Percentiles rank a stretch among this genome's conserved stretches.
Conservation (phyloP, 1,284 basidiomycete species). For the Volvariella volvacea region DNA sequence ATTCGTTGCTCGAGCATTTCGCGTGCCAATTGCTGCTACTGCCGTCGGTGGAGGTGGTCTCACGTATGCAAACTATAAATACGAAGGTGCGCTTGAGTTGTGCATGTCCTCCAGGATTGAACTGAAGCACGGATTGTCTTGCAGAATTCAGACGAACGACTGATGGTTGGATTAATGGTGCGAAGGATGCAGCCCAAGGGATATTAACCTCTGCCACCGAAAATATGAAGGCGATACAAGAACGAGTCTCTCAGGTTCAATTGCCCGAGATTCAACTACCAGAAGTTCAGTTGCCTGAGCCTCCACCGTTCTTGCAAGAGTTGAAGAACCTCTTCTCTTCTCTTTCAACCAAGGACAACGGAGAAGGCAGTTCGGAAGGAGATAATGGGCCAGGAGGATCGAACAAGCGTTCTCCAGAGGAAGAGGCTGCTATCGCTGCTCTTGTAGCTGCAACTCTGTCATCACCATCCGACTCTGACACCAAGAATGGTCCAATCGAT, state of each 20-base stretch:
- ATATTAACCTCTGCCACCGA: constrained; percentile 63
- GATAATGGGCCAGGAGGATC: constrained; percentile 21
- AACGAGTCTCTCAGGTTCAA: constrained; percentile 52
- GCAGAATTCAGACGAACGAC: constrained; percentile 70
- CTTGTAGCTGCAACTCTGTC: constrained; percentile 69
- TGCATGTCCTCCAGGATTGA: constrained; percentile 4
- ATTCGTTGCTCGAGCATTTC: constrained; percentile 78
- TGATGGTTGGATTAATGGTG: constrained; percentile 54
- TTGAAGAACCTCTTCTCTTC: constrained; percentile 61
- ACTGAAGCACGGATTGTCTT: constrained; percentile 3
- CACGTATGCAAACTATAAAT: constrained; percentile 90
- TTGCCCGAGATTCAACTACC: constrained; percentile 65
- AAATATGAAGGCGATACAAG: constrained; percentile 50
- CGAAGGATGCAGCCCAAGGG: constrained; percentile 64
- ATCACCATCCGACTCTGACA: constrained; percentile 57
- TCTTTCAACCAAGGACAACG: constrained; percentile 23
- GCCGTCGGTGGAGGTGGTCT: constrained; percentile 86
- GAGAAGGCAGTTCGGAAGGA: constrained; percentile 15
- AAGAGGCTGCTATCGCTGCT: constrained; percentile 65
- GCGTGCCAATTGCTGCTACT: constrained; percentile 78
- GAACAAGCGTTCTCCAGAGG: constrained; percentile 43
- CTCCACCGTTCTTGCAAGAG: constrained; percentile 34
- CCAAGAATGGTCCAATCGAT: constrained; percentile 24
- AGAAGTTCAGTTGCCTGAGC: too few species aligned
- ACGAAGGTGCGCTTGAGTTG: constrained; percentile 62